These are phyloP conservation scores for Manihot esculenta DNA, from an alignment of 441 rosid genomes.

Conservation along the genomic window DNA sequence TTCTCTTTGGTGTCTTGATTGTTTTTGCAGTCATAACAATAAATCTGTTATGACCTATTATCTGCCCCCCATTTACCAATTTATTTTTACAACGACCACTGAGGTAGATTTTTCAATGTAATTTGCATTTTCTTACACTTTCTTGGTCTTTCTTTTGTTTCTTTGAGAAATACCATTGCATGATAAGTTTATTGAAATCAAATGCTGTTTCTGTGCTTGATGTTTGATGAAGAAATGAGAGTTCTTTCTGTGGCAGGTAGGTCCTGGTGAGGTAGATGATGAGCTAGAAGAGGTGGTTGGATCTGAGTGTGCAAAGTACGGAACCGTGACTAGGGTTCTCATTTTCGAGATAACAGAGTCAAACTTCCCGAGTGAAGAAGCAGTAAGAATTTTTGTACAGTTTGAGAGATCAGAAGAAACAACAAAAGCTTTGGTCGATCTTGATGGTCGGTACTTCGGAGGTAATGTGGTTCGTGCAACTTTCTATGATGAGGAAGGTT, in stretches of 20 bases:
- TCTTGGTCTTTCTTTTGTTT: background rate
- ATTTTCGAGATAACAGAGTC: conserved; percentile 96
- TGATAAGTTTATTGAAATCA: background rate
- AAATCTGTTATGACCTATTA: background rate
- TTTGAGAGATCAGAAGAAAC: conserved; percentile 92
- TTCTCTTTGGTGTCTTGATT: background rate
- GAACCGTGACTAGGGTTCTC: conserved; percentile 83
- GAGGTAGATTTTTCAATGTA: background rate
- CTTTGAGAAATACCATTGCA: background rate
- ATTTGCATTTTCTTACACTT: background rate
- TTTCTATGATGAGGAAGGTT: conserved; percentile 83
- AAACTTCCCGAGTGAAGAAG: conserved; percentile 79
- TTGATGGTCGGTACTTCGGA: conserved; percentile 84
- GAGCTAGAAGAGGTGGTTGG: conserved; percentile 96
- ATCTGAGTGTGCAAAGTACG: conserved; percentile 88
- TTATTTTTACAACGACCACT: background rate
- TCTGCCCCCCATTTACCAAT: background rate
- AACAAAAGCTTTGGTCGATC: conserved; percentile 80
- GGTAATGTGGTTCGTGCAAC: conserved; percentile 77
- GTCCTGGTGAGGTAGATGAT: conserved; percentile 98
- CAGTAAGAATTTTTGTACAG: conserved; percentile 92
- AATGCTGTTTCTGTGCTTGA: too few species aligned
- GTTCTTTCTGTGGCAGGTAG: conserved; percentile 58
- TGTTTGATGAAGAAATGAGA: background rate
- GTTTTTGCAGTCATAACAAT: background rate